Base-by-base conservation (phyloP, 176 grass and related monocot species). In the Carex myosuroides region DNA sequence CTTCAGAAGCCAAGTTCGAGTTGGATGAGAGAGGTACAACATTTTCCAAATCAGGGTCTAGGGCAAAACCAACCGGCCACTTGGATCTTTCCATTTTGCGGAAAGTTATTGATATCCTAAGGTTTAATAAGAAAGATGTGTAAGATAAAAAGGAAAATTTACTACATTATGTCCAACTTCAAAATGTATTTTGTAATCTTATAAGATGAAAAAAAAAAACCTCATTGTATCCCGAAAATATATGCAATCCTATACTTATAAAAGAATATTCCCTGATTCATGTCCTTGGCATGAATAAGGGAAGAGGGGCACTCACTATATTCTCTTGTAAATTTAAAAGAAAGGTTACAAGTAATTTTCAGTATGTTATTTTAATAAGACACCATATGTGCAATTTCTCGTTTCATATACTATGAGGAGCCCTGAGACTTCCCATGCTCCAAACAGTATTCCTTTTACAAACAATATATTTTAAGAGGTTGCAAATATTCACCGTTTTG, bases 71-170 rank as follows among this genome's bases (percentile, higher is more conserved):
- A n/a, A 63, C 20, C 6, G 86, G 89, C 64, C 68, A 74, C 66
- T 87, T 90, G 8, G 74, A 26, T 71, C 42, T 72, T 81, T 87
- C 82, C 89, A 90, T 90, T 78, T 90, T 90, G 79, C 89, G 79
- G 76, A 90, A 90, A 39, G 89, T 90, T 26, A 90, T 90, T 53
- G 89, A 90, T 18, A 90, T 90, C 77, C 89, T 90, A 70, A 37
- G 8, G 44, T 84, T 77, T 53, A 79, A 81, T 22, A 72, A 18
- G 58, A 75, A 65, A 18, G 30, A 75, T 6, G 41, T 29, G 20
- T 9, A 60, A 57, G 44, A 35, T 17, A 64, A 79, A 63, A 78
- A 64, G 18, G 30, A 81, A 24, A 81, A 24, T 64, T 55, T 32
- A 78, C 46, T 30, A 30, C 55, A 73, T 75, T 53, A 53, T 52